Percentiles rank a stretch among this genome's conserved stretches.
These are phyloP conservation scores for Artemisia argyi DNA, from an alignment of 129 eudicot species.

Conservation along the genomic window DNA sequence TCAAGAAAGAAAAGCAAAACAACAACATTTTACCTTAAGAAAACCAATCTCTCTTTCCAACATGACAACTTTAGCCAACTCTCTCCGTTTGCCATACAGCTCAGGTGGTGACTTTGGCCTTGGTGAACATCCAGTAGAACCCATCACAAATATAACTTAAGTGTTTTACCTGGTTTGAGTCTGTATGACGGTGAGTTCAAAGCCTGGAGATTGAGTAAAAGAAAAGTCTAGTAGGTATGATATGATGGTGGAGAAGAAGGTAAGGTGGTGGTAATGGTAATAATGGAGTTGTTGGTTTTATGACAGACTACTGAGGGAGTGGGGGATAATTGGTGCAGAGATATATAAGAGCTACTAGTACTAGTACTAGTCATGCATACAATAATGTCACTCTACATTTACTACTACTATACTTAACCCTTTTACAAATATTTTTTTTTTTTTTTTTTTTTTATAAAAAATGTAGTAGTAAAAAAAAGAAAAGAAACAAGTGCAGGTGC, in stretches of 20 bases:
- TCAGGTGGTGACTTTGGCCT: slow-evolving; percentile 89
- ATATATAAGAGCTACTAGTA: not conserved
- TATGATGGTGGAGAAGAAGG: not conserved
- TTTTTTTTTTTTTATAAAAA: too few relatives aligned
- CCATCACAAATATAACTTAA: not conserved
- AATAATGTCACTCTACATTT: slow-evolving; percentile 22
- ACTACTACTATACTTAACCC: not conserved
- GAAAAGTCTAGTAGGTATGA: too few relatives aligned
- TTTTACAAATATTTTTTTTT: too few relatives aligned
- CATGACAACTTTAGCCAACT: slow-evolving; percentile 69
- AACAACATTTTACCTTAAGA: slow-evolving; percentile 54
- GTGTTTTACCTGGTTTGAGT: too few relatives aligned
- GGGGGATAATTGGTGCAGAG: slow-evolving; percentile 30
- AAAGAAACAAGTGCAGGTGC: not conserved
- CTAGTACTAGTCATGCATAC: not conserved
- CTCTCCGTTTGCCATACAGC: slow-evolving; percentile 83
- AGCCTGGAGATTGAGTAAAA: too few relatives aligned
- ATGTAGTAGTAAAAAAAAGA: too few relatives aligned
- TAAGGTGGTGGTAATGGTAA: not conserved
- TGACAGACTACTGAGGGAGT: slow-evolving; percentile 32
- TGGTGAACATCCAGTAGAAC: slow-evolving; percentile 29
- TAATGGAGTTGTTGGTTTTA: slow-evolving; percentile 12
- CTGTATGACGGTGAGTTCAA: not conserved
- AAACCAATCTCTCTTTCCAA: slow-evolving; percentile 76
- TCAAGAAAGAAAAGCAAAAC: not conserved